These are phyloP conservation scores for Nicotiana attenuata DNA, from an alignment of 257 asterid species.

Conservation along the genomic window DNA sequence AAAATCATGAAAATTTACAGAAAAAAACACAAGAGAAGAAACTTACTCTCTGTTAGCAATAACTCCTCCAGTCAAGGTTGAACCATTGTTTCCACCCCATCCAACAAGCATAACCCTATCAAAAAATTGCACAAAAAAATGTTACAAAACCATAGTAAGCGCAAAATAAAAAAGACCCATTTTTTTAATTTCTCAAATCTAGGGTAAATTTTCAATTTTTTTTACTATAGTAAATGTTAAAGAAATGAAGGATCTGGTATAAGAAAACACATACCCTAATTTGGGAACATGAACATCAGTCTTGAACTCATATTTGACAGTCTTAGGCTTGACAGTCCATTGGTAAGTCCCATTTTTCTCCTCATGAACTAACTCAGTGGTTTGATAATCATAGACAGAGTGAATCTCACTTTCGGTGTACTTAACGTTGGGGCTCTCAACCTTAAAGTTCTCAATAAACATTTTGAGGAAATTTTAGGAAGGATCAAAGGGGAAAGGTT, in stretches of 20 bases:
- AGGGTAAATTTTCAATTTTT: background rate
- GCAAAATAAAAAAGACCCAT: background rate
- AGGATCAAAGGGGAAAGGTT: background rate
- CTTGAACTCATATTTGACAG: slow-evolving; percentile 77
- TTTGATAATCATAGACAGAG: slow-evolving; percentile 73
- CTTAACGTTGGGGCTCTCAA: slow-evolving; percentile 85
- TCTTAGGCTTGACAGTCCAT: slow-evolving; percentile 92
- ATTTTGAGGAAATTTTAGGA: slow-evolving; percentile 19
- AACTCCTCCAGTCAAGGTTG: slow-evolving; percentile 90
- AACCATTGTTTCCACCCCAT: slow-evolving; percentile 99
- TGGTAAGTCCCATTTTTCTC: slow-evolving; percentile 63
- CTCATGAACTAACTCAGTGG: slow-evolving; percentile 94
- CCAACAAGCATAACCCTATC: slow-evolving; percentile 96
- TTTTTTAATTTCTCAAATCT: background rate
- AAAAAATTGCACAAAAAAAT: background rate
- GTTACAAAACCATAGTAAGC: background rate
- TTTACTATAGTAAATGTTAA: background rate
- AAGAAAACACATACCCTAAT: slow-evolving; percentile 52
- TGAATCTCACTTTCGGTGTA: slow-evolving; percentile 77
- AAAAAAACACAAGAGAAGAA: background rate
- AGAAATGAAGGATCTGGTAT: background rate
- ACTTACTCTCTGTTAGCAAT: slow-evolving; percentile 93
- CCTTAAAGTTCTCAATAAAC: slow-evolving; percentile 90
- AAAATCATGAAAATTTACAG: background rate
- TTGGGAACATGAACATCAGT: slow-evolving; percentile 81